These are phyloP conservation scores for Peronosclerospora sorghi DNA, from an alignment of 352 stramenopile species.

Conservation along the genomic window DNA sequence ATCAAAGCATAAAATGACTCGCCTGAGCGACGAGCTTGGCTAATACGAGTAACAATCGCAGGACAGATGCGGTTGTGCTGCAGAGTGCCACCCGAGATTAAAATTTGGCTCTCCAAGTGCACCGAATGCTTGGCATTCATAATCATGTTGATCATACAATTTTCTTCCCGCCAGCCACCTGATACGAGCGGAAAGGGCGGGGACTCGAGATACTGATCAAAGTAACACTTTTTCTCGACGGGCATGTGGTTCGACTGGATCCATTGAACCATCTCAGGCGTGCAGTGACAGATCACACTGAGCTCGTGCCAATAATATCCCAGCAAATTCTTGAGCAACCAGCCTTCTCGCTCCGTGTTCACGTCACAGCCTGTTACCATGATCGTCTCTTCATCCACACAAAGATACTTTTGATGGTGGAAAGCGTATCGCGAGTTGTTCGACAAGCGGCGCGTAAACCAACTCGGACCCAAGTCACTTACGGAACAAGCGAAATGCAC, in stretches of 20 bases:
- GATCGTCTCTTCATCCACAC: constrained; percentile 40
- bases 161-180: constrained; percentile 64
- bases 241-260: constrained; percentile 46
- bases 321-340: constrained; percentile 42
- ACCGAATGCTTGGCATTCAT: constrained; percentile 46
- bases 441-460: constrained; percentile 36
- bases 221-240: constrained; percentile 31
- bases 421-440: constrained; percentile 80
- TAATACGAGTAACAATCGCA: constrained; percentile 45
- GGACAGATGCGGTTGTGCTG: constrained; percentile 70
- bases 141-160: constrained; percentile 78
- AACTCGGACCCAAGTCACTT: constrained; percentile 49
- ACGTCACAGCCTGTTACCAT: constrained; percentile 77
- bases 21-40: constrained; percentile 19
- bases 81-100: constrained; percentile 56
- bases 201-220: constrained; percentile 41
- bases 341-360: constrained; percentile 58
- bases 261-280: constrained; percentile 44
- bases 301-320: constrained; percentile 78
- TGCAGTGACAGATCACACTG: constrained; percentile 39
- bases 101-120: constrained; percentile 74
- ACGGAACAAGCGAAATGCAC: constrained; percentile 49
- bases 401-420: constrained; percentile 78
- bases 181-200: constrained; percentile 63
- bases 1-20: constrained; percentile 49